Base-by-base conservation (phyloP, 371 early-diverging fungal genomes). In the Mucor mucedo region DNA sequence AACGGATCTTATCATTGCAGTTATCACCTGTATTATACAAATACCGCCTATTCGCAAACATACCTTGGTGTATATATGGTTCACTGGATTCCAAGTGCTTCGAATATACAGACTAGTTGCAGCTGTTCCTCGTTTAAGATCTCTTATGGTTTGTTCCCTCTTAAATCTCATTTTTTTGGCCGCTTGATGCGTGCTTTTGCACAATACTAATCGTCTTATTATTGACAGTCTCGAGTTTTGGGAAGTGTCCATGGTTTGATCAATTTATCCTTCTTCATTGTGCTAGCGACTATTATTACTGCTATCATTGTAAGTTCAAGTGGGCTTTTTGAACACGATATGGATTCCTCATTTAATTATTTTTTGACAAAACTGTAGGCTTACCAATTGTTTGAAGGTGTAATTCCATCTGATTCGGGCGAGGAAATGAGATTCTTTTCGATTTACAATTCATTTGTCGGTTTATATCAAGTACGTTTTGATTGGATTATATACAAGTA, bases 201-300 rank as follows among this genome's bases (percentile, higher is more conserved):
- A 21, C 21, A 21, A 21, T 13, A 45, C 38, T 29, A 14, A 28
- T 42, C 45, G 29, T 47, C 1, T 9, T 73, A 21, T 21, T 21
- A 21, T 21, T 21, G 21, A 7, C 70, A 86, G 87, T 69, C 78
- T 52, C 78, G 84, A 41, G 82, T 87, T 1, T 72, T 87, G 35
- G 86, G 87, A 62, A 83, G 85, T 60, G 82, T 85, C 29, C 71
- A 78, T 49, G 87, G 86, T 80, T 66, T 87, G 2, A 68, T 87
- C 53, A 87, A 87, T 61, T 76, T 89, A 73, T 64, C 86, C 0
- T 83, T 86, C 32, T 89, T 89, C 58, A 87, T 89, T 30, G 72
- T 84, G 9, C 50, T 86, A 41, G 75, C 86, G 47, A 76, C 86
- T 5, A 65, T 82, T 4, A 65, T 89, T 27, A 77, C 81, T 13